These are phyloP conservation scores for Lasiodiplodia gonubiensis DNA, from an alignment of 2,329 filamentous ascomycete genomes.

Conservation along the genomic window DNA sequence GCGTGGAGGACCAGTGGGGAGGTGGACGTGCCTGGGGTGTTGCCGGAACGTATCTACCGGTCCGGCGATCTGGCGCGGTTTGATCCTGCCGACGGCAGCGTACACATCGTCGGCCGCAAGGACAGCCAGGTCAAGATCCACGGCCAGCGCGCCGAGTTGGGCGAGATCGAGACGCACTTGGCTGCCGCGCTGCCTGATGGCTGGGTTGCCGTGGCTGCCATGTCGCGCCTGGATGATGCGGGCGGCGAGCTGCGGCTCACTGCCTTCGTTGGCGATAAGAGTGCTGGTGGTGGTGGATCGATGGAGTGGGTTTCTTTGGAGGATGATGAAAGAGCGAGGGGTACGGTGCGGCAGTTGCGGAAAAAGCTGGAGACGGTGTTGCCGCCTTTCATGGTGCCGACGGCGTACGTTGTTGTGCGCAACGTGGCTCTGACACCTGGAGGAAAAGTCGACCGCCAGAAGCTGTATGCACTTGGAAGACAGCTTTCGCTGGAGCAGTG, in stretches of 20 bases:
- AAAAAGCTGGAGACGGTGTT: constrained; percentile 32
- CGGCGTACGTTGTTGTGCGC: constrained; percentile 45
- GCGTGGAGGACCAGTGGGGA: background rate
- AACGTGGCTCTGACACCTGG: constrained; percentile 44
- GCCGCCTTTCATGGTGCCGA: constrained; percentile 49
- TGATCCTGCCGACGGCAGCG: constrained; percentile 39
- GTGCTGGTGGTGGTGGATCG: background rate
- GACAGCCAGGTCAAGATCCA: constrained; percentile 48
- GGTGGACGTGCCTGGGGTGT: background rate
- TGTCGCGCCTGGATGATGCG: too few relatives aligned
- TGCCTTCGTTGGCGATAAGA: background rate
- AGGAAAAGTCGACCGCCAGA: constrained; percentile 44
- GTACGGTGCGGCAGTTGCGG: background rate
- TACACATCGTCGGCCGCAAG: constrained; percentile 44
- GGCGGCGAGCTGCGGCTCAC: background rate
- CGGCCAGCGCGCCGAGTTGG: constrained; percentile 53
- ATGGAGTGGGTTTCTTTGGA: background rate
- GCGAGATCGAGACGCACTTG: constrained; percentile 47
- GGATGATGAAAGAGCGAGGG: background rate
- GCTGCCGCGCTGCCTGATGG: background rate
- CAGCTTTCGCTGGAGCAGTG: background rate
- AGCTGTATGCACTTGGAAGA: background rate
- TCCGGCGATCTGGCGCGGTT: constrained; percentile 44
- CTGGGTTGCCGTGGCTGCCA: background rate
- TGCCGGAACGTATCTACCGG: constrained; percentile 36